A percentile compares a stretch with the other conserved stretches of the same genome.
phyloP scores from a whole-genome alignment of 768 basidiomycete genomes.

The Chlorophyllum brunneum region DNA sequence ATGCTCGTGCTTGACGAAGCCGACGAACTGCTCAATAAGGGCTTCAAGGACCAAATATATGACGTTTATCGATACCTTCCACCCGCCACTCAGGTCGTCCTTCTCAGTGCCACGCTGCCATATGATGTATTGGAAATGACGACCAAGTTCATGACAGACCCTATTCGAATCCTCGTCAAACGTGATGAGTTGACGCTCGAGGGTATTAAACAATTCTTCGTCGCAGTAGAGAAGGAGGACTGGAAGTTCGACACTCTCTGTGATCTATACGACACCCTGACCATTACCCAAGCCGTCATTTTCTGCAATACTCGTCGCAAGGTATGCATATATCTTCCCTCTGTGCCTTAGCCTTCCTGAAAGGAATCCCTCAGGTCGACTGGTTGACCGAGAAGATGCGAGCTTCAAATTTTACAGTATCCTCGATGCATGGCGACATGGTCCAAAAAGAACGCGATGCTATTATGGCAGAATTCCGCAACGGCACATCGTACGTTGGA shows the following conservation, averaged over 20 bases:
- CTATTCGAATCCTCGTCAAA: constrained; percentile 97
- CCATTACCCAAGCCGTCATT: constrained; percentile 98
- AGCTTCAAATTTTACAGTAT: constrained; percentile 97
- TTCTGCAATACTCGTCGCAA: constrained; percentile 98
- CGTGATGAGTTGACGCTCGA: constrained; percentile 98
- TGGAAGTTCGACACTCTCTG: constrained; percentile 99
- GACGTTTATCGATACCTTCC: constrained; percentile 98
- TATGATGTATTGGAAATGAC: constrained; percentile 99
- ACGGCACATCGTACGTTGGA: constrained; percentile 76
- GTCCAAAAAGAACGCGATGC: constrained; percentile 92
- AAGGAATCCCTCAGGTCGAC: constrained; percentile 61
- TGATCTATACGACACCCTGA: constrained; percentile 96
- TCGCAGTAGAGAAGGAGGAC: constrained; percentile 98
- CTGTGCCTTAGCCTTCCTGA: constrained; percentile 1
- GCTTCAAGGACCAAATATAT: constrained; percentile 99
- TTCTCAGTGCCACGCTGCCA: constrained; percentile 93
- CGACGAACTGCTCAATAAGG: constrained; percentile 94
- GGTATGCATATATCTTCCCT: constrained; percentile 39
- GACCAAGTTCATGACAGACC: constrained; percentile 99
- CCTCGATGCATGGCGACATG: constrained; percentile 96
- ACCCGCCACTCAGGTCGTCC: constrained; percentile 94
- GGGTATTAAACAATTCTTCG: constrained; percentile 95
- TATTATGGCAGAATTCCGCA: constrained; percentile 95
- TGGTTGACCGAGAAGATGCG: constrained; percentile 99
- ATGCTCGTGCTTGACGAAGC: constrained; percentile 95